phyloP scores from a whole-genome alignment of 768 basidiomycete genomes.

The Rhizopogon roseolus region DNA sequence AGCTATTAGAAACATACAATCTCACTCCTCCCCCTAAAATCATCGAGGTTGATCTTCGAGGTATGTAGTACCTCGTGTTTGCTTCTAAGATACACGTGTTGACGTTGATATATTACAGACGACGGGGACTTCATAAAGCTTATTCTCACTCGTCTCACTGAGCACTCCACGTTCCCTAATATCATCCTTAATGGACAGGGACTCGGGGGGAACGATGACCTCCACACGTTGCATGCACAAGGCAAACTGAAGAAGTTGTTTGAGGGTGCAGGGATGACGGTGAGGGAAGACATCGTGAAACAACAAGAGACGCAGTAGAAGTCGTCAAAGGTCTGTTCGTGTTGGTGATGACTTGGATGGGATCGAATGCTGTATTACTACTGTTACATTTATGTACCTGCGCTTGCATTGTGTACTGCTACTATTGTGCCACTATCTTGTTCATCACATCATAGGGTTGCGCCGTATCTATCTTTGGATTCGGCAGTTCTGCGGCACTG shows the following conservation, averaged over 20 bases:
- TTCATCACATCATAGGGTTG: neutral
- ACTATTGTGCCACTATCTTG: neutral
- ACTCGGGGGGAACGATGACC: slow-evolving; percentile 63
- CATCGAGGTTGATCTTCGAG: slow-evolving; percentile 72
- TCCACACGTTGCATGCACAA: slow-evolving; percentile 41
- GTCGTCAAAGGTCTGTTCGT: neutral
- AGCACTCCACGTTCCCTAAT: slow-evolving; percentile 72
- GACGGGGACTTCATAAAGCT: slow-evolving; percentile 62
- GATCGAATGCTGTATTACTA: neutral
- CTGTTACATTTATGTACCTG: neutral
- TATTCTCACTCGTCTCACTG: slow-evolving; percentile 61
- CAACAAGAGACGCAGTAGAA: slow-evolving; percentile 1
- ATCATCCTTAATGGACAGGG: slow-evolving; percentile 58
- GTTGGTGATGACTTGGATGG: neutral
- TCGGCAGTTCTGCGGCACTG: too few relatives aligned
- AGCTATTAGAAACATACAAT: slow-evolving; percentile 55
- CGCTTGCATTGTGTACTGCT: neutral
- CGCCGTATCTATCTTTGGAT: neutral
- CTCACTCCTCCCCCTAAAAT: slow-evolving; percentile 62
- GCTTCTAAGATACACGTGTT: neutral
- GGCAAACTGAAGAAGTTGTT: slow-evolving; percentile 39
- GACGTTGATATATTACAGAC: slow-evolving; percentile 29
- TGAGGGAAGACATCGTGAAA: slow-evolving; percentile 17
- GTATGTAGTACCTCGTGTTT: slow-evolving; percentile 26
- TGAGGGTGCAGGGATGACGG: slow-evolving; percentile 40